These are phyloP conservation scores for Globisporangium spiculum DNA, from an alignment of 352 stramenopile genomes.

Conservation along the genomic window DNA sequence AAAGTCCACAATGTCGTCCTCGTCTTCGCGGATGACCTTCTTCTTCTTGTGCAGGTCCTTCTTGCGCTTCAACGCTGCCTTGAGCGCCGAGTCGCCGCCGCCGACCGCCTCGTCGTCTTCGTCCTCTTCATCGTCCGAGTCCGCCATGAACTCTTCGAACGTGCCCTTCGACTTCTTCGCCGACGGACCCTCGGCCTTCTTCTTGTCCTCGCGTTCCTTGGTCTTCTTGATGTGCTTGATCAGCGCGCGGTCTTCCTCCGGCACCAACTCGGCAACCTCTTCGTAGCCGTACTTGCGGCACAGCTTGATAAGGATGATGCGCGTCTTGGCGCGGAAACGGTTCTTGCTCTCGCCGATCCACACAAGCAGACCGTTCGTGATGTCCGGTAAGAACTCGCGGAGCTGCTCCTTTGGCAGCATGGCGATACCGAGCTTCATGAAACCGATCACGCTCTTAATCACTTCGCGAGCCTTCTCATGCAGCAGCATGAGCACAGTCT, in stretches of 20 bases:
- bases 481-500: conserved; percentile 91
- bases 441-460: conserved; percentile 95
- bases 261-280: conserved; percentile 85
- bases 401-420: conserved; percentile 89
- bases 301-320: conserved; percentile 96
- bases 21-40: conserved; percentile 75
- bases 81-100: conserved; percentile 74
- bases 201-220: conserved; percentile 88
- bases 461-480: conserved; percentile 95
- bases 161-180: conserved; percentile 46
- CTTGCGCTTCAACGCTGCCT: conserved; percentile 78
- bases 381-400: conserved; percentile 87
- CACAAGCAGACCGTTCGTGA: conserved; percentile 90
- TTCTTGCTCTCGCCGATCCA: conserved; percentile 95
- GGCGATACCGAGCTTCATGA: conserved; percentile 94
- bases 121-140: conserved; percentile 80
- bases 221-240: conserved; percentile 97
- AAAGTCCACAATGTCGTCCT: conserved; percentile 93
- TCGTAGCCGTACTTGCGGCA: conserved; percentile 94
- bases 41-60: conserved; percentile 71
- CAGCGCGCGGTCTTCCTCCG: conserved; percentile 86
- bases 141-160: conserved; percentile 84
- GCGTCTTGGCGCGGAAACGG: conserved; percentile 93
- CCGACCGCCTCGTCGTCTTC: conserved; percentile 55
- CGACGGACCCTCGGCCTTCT: conserved; percentile 68